A percentile compares a stretch with the other conserved stretches of the same genome.
Evolutionary conservation across 108 stramenopile genomes (phyloP).

Genomic region (Schizochytrium sp.): DNA sequence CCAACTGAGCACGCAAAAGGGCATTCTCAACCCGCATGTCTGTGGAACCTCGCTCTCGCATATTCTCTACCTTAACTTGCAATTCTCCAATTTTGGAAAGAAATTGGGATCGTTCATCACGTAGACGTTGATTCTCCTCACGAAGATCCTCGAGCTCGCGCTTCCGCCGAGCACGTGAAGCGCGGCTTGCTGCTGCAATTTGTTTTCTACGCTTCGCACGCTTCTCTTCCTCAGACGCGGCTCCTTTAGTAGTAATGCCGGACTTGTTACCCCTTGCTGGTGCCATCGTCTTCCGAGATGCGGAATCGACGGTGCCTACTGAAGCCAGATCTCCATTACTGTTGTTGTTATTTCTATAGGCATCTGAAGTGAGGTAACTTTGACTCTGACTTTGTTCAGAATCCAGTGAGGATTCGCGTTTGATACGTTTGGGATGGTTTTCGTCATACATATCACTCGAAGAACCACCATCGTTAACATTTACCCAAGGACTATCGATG

Average conservation of each 20-base stretch:
- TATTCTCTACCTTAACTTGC: constrained; percentile 42
- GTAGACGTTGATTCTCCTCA: constrained; percentile 57
- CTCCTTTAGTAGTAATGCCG: constrained; percentile 27
- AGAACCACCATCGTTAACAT: neutral
- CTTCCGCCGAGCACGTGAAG: constrained; percentile 44
- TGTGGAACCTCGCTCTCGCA: constrained; percentile 54
- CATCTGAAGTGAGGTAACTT: neutral
- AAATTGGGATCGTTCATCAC: constrained; percentile 60
- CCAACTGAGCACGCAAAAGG: constrained; percentile 46
- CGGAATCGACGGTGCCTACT: neutral
- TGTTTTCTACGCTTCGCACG: constrained; percentile 53
- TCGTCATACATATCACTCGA: neutral
- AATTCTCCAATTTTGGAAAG: constrained; percentile 54
- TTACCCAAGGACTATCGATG: neutral
- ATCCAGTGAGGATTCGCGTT: neutral
- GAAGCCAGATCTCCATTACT: constrained; percentile 6
- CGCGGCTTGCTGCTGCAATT: constrained; percentile 15
- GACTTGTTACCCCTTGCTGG: constrained; percentile 11
- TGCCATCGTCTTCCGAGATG: neutral
- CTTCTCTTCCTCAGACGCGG: constrained; percentile 21
- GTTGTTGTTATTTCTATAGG: neutral
- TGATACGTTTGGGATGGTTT: neutral
- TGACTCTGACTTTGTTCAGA: neutral
- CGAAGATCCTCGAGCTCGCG: constrained; percentile 60
- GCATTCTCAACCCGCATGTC: constrained; percentile 58